Percentiles rank a stretch among this genome's conserved stretches.
phyloP scores from a whole-genome alignment of 345 rosid genomes.

The Gynandropsis gynandra region DNA sequence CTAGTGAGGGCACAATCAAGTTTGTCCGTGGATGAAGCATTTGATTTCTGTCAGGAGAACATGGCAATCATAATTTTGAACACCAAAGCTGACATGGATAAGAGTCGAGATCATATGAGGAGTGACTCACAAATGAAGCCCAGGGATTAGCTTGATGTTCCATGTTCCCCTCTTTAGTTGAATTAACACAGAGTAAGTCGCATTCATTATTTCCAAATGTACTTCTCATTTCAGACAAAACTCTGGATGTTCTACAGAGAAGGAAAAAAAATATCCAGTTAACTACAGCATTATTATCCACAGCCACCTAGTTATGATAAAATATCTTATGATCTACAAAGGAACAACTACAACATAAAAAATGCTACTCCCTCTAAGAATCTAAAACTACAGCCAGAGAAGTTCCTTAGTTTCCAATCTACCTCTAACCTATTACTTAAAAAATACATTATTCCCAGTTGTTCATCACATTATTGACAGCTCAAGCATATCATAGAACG shows the following conservation, averaged over 20 bases:
- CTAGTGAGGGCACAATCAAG: conserved; percentile 69
- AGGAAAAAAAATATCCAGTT: conserved; percentile 28
- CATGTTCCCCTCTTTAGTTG: conserved; percentile 61
- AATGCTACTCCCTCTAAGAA: too few relatives aligned
- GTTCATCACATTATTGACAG: too few relatives aligned
- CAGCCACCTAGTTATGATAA: conserved; percentile 10
- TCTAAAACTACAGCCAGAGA: too few relatives aligned
- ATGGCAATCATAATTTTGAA: conserved; percentile 12
- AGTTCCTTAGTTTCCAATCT: too few relatives aligned
- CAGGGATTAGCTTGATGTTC: conserved; percentile 67
- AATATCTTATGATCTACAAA: conserved; percentile 1
- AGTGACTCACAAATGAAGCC: conserved; percentile 54
- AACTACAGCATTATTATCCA: conserved; percentile 11
- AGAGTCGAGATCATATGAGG: conserved; percentile 6
- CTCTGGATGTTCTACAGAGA: conserved; percentile 64
- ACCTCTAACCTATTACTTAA: too few relatives aligned
- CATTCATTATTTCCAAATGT: conserved; percentile 74
- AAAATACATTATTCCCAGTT: too few relatives aligned
- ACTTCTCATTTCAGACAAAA: conserved; percentile 78
- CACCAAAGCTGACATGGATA: conserved; percentile 17
- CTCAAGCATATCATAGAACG: too few relatives aligned
- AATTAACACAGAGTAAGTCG: conserved; percentile 79
- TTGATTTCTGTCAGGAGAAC: conserved; percentile 55
- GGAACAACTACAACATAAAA: conserved; percentile 7
- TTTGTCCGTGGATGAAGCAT: conserved; percentile 36